These are phyloP conservation scores for Heimioporus sp. DNA, from an alignment of 768 basidiomycete genomes.

Conservation along the genomic window DNA sequence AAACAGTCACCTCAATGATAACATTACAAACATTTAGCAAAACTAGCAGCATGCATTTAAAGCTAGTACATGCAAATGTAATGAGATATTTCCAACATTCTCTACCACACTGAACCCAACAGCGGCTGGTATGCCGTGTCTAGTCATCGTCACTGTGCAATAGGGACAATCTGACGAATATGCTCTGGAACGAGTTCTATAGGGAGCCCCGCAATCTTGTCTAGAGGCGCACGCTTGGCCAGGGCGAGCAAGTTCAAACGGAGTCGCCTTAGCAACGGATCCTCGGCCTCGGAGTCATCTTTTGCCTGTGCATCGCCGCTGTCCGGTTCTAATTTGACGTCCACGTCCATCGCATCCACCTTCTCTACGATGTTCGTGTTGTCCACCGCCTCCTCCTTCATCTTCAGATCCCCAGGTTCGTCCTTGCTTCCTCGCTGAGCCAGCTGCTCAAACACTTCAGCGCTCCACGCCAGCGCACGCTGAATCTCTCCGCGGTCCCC, in stretches of 20 bases:
- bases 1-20: too few relatives aligned
- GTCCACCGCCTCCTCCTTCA: conserved; percentile 15
- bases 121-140: too few relatives aligned
- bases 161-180: conserved; percentile 63
- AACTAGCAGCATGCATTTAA: too few relatives aligned
- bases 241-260: conserved; percentile 75
- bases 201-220: conserved; percentile 63
- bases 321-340: conserved; percentile 10
- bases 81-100: too few relatives aligned
- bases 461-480: conserved; percentile 55
- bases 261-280: conserved; percentile 52
- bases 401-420: neutral
- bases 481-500: conserved; percentile 31
- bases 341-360: conserved; percentile 17
- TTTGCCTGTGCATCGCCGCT: neutral
- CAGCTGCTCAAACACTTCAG: conserved; percentile 47
- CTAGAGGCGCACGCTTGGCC: conserved; percentile 74
- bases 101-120: too few relatives aligned
- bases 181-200: conserved; percentile 64
- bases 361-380: neutral
- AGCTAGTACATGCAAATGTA: too few relatives aligned
- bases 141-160: conserved; percentile 17
- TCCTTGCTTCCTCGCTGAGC: neutral
- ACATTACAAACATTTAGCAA: too few relatives aligned
- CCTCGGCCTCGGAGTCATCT: conserved; percentile 27